A percentile compares a stretch with the other conserved stretches of the same genome.
phyloP scores from a whole-genome alignment of 2,329 filamentous ascomycete genomes.

The Colletotrichum sp. region DNA sequence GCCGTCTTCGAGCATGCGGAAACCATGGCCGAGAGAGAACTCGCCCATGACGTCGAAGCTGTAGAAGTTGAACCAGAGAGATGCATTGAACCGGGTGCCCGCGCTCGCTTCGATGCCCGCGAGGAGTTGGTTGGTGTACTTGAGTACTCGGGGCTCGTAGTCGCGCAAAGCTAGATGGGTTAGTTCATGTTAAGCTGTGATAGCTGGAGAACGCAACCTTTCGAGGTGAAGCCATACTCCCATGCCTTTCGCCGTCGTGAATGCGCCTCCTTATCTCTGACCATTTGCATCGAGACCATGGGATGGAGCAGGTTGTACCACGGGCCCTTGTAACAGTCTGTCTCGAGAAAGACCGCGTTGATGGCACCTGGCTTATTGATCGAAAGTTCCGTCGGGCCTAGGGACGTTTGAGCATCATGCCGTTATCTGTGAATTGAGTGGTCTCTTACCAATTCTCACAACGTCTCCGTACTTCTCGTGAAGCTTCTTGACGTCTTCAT shows the following conservation, averaged over 20 bases:
- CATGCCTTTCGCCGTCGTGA: slow-evolving; percentile 34
- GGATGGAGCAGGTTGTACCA: slow-evolving; percentile 37
- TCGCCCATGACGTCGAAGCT: slow-evolving; percentile 46
- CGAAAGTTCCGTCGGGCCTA: slow-evolving; percentile 34
- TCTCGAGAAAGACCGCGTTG: slow-evolving; percentile 27
- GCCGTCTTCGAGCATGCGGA: slow-evolving; percentile 35
- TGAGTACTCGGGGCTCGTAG: slow-evolving; percentile 31
- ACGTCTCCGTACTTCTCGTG: slow-evolving; percentile 33
- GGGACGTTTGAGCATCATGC: background rate
- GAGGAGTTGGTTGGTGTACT: slow-evolving; percentile 27
- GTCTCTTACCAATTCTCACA: slow-evolving; percentile 28
- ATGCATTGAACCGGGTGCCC: slow-evolving; percentile 26
- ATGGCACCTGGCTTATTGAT: slow-evolving; percentile 31
- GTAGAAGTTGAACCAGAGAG: slow-evolving; percentile 36
- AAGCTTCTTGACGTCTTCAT: slow-evolving; percentile 27
- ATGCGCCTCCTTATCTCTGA: slow-evolving; percentile 33
- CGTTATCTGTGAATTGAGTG: background rate
- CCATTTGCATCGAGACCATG: slow-evolving; percentile 30
- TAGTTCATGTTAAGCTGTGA: background rate
- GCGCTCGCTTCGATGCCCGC: slow-evolving; percentile 20
- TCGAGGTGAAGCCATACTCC: slow-evolving; percentile 34
- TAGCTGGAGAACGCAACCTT: slow-evolving; percentile 10
- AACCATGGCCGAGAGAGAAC: slow-evolving; percentile 40
- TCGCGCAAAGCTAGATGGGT: slow-evolving; percentile 17
- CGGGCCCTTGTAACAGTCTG: slow-evolving; percentile 33